Conservation (phyloP, 768 basidiomycete genomes). For the Lentinus tigrinus region DNA sequence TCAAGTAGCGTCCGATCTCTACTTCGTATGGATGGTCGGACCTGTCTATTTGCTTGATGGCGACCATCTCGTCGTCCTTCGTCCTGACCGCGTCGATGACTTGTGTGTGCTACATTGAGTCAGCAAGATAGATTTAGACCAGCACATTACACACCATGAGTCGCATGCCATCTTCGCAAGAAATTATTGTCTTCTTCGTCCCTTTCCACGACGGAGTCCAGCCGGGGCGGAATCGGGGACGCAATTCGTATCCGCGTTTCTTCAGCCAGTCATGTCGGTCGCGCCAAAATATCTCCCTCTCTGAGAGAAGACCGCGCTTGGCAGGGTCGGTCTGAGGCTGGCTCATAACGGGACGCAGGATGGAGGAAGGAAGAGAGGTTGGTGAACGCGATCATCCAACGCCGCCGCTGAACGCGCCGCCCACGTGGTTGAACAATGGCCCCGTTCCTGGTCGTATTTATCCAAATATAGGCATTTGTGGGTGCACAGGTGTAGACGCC, state of each 20-base stretch:
- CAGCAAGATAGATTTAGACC: conserved; percentile 2
- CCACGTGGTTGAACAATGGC: no score
- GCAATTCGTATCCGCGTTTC: conserved; percentile 4
- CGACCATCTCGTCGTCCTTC: conserved; percentile 14
- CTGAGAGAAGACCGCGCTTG: not conserved
- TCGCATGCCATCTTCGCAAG: not conserved
- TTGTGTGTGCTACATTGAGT: not conserved
- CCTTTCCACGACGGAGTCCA: conserved; percentile 18
- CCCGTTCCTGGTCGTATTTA: no score
- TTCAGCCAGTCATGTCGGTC: conserved; percentile 10
- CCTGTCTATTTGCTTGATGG: not conserved
- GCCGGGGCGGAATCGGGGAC: conserved; percentile 12
- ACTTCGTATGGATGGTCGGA: conserved; percentile 2
- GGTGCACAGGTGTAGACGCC: no score
- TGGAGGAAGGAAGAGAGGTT: not conserved
- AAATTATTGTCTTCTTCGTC: not conserved
- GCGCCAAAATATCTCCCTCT: conserved; percentile 7
- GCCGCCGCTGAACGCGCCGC: no score
- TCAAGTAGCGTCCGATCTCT: conserved; percentile 1
- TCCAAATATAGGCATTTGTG: no score
- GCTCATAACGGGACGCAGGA: no score
- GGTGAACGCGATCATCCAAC: no score
- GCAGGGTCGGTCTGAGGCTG: no score
- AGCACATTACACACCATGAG: not conserved
- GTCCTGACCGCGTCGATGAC: conserved; percentile 22